Base-by-base conservation (phyloP, 257 asterid species). In the Mentha longifolia region DNA sequence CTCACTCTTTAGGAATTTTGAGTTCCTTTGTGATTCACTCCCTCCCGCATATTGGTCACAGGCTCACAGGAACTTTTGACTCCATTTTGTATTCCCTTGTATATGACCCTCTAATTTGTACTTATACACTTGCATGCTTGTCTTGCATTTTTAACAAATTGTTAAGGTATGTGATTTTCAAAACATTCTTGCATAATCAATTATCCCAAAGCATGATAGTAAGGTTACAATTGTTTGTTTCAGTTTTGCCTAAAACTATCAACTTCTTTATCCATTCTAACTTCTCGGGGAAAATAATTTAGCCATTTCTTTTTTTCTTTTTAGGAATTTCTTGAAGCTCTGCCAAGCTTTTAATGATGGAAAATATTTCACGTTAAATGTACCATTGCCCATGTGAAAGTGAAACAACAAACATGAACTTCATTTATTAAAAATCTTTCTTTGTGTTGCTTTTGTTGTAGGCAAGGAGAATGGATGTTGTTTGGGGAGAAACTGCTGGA, bases 401-500 rank as follows among this genome's bases (percentile, higher is more conserved):
- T 28, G 33, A 2, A 42, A 49, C 39, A 64, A 61, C 39, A 4
- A 30, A 43, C 62, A 39, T 7, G 56, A 65, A 42, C 16, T 9
- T 22, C 31, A 10, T 57, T 28, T 31, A 30, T 37, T 63, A 20
- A 65, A 55, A 56, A 10, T 1, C 1, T 17, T 4, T 45, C 25
- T 33, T 45, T 22, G 7, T 63, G 62, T 65, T 66, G 22, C 28
- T 30, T 70, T 64, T 60, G 6, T 71, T 86, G 67, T 71, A 93
- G 98, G 98, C 97, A 55, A 81, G 92, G 75, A 89, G 98, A 84
- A 93, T 93, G 97, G 98, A 93, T 71, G 96, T 93, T 74, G 98
- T 93, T 63, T 91, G 97, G 97, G 98, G 98, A 70, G 98, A 93
- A 82, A 91, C 98, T 70, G 92, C 98, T 35, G 98, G 97, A 70